Evolutionary conservation across 1,284 basidiomycete genomes (phyloP).

Genomic region (Stygiomarasmius scandens): DNA sequence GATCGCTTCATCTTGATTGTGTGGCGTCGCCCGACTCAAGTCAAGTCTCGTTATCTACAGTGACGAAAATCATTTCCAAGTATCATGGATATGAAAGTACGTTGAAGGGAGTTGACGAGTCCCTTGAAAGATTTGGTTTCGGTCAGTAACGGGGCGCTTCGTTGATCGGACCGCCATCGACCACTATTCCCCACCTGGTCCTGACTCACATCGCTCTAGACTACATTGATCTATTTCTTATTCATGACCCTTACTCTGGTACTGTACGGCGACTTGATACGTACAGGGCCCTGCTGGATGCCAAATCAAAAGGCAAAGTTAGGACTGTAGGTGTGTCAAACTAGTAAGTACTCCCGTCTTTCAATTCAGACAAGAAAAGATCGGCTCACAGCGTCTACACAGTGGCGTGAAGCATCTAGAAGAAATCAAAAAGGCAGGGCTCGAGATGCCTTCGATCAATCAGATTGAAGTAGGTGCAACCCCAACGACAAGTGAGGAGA

Average conservation of each 20-base stretch:
- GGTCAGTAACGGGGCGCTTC: conserved; percentile 34
- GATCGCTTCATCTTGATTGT: conserved; percentile 1
- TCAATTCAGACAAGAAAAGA: background rate
- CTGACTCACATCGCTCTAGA: conserved; percentile 34
- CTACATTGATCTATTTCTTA: conserved; percentile 79
- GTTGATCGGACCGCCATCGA: too few species aligned
- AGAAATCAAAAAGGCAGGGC: conserved; percentile 66
- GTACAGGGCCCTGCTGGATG: conserved; percentile 64
- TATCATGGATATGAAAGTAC: conserved; percentile 63
- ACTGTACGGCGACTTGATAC: conserved; percentile 60
- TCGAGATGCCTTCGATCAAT: conserved; percentile 74
- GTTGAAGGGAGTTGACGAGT: conserved; percentile 56
- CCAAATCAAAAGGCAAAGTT: conserved; percentile 66
- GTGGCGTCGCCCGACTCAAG: background rate
- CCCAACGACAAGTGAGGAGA: background rate
- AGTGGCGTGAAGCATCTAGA: conserved; percentile 80
- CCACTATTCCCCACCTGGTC: background rate
- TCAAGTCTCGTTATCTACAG: conserved; percentile 33
- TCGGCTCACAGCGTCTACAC: background rate
- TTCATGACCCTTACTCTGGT: conserved; percentile 74
- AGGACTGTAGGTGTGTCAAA: conserved; percentile 79
- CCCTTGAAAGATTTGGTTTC: conserved; percentile 55
- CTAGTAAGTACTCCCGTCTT: conserved; percentile 49
- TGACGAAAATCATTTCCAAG: conserved; percentile 63
- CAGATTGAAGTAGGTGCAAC: conserved; percentile 70